These are phyloP conservation scores for Pelargonium nanum DNA, from an alignment of 345 rosid species.

Conservation along the genomic window DNA sequence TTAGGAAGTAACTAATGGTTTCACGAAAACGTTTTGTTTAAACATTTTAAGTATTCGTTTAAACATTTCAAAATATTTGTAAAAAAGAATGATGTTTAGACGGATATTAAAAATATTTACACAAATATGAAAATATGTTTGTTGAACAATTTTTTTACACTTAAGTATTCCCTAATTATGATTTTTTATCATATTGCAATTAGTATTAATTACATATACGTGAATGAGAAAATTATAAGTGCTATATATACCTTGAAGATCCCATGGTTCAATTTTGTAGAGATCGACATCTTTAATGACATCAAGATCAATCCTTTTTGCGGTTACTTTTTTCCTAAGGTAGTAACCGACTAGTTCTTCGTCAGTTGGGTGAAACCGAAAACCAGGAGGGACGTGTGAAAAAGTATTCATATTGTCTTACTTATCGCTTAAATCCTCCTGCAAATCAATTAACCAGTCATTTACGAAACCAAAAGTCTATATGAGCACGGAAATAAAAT, in stretches of 20 bases:
- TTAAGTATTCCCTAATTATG: background rate
- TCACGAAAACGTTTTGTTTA: too few relatives aligned
- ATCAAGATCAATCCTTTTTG: slow-evolving; percentile 55
- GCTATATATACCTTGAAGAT: slow-evolving; percentile 55
- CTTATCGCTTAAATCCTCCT: slow-evolving; percentile 11
- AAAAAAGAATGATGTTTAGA: too few relatives aligned
- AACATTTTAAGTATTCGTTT: too few relatives aligned
- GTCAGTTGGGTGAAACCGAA: too few relatives aligned
- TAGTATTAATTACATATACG: background rate
- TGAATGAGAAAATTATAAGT: background rate
- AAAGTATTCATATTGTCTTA: slow-evolving; percentile 33
- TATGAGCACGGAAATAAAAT: too few relatives aligned
- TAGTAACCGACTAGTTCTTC: slow-evolving; percentile 75
- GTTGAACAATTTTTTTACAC: background rate
- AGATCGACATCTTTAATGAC: slow-evolving; percentile 74
- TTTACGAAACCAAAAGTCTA: too few relatives aligned
- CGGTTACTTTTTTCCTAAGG: slow-evolving; percentile 52
- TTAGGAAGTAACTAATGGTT: too few relatives aligned
- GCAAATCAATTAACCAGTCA: slow-evolving; percentile 1
- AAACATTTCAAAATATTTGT: too few relatives aligned
- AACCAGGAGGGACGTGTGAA: slow-evolving; percentile 62
- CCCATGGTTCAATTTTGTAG: slow-evolving; percentile 80
- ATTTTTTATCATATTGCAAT: background rate
- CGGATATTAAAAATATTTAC: too few relatives aligned
- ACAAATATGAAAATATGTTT: too few relatives aligned